A percentile compares a stretch with the other conserved stretches of the same genome.
Evolutionary conservation across 2,329 filamentous ascomycete genomes (phyloP).

Genomic region (Colletotrichum limetticola): DNA sequence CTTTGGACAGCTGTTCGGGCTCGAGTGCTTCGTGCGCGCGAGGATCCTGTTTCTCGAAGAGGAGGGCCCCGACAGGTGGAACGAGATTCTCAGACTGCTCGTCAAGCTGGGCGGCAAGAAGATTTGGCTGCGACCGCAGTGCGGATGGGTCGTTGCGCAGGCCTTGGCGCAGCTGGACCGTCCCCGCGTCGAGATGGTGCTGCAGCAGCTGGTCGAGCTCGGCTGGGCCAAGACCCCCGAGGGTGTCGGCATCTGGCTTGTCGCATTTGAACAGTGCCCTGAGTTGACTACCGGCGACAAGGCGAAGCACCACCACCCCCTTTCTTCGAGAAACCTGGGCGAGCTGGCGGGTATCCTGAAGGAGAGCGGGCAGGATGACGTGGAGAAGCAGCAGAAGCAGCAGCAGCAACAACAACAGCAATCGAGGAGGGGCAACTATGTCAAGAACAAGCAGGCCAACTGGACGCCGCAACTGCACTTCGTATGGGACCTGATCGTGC

Average conservation of each 20-base stretch:
- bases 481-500: constrained; percentile 85
- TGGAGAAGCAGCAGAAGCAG: constrained; percentile 44
- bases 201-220: constrained; percentile 71
- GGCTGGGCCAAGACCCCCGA: constrained; percentile 85
- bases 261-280: constrained; percentile 72
- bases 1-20: constrained; percentile 87
- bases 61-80: constrained; percentile 68
- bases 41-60: constrained; percentile 68
- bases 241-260: constrained; percentile 89
- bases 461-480: constrained; percentile 87
- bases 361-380: constrained; percentile 69
- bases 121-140: constrained; percentile 89
- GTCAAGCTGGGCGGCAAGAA: constrained; percentile 82
- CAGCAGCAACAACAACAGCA: constrained; percentile 41
- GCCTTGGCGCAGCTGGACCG: constrained; percentile 70
- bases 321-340: constrained; percentile 74
- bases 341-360: constrained; percentile 82
- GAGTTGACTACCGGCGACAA: constrained; percentile 59
- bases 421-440: constrained; percentile 18
- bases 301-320: constrained; percentile 82
- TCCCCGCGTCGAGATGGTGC: constrained; percentile 60
- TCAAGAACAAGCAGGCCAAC: constrained; percentile 71
- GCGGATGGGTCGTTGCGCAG: constrained; percentile 83
- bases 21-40: constrained; percentile 87
- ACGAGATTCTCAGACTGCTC: constrained; percentile 76